A percentile compares a stretch with the other conserved stretches of the same genome.
These are phyloP conservation scores for Sanghuangporus weigelae DNA, from an alignment of 1,284 basidiomycete genomes.

Conservation along the genomic window DNA sequence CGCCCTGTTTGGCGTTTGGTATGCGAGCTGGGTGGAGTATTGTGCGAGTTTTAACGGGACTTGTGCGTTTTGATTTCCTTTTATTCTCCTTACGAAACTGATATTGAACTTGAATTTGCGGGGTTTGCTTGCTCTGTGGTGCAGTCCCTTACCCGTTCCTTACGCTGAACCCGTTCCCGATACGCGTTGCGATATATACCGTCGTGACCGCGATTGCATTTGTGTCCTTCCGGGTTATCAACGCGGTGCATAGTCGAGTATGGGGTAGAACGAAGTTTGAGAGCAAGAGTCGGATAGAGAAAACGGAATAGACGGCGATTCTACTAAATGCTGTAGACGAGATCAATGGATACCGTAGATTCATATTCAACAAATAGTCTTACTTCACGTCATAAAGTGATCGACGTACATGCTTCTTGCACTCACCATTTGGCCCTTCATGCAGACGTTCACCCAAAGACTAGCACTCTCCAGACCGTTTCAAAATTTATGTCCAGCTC, in stretches of 20 bases:
- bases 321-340: background rate
- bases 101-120: background rate
- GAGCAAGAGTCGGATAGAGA: background rate
- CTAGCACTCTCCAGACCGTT: background rate
- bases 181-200: conserved; percentile 59
- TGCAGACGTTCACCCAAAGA: background rate
- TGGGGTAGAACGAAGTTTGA: background rate
- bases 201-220: conserved; percentile 48
- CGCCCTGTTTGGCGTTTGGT: conserved; percentile 42
- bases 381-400: no score
- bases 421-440: background rate
- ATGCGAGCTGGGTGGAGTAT: conserved; percentile 64
- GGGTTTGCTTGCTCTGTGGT: background rate
- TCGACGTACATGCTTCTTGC: background rate
- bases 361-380: no score
- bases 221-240: conserved; percentile 51
- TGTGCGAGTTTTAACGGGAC: conserved; percentile 56
- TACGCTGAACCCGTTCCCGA: conserved; percentile 46
- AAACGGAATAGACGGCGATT: background rate
- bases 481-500: background rate
- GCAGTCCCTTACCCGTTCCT: conserved; percentile 82
- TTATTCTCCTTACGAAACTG: background rate
- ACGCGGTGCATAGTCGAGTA: conserved; percentile 35
- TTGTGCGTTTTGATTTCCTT: conserved; percentile 41
- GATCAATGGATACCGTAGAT: no score